phyloP scores from a whole-genome alignment of 164 flowering plant species.

The Cinnamomum micranthum region DNA sequence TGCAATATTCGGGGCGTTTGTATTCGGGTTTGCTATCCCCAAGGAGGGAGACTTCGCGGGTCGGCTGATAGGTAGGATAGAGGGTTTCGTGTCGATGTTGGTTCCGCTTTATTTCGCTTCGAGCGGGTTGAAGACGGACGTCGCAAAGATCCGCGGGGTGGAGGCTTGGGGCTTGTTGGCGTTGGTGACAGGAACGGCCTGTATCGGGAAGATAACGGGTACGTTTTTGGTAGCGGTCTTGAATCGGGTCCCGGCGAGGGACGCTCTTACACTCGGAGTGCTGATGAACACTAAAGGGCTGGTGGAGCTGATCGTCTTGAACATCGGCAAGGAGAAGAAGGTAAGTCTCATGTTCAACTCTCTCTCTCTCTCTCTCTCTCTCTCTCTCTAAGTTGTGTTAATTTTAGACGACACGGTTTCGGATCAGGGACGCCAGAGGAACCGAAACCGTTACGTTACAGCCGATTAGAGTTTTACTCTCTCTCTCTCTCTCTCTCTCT shows the following conservation, averaged over 20 bases:
- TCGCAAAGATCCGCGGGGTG: not conserved
- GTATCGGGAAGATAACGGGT: conserved; percentile 26
- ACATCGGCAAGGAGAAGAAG: conserved; percentile 23
- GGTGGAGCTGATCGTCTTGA: conserved; percentile 38
- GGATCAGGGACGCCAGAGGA: too few species aligned
- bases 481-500: too few species aligned
- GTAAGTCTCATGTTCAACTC: not conserved
- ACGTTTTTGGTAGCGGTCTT: conserved; percentile 23
- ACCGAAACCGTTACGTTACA: too few species aligned
- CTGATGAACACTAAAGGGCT: conserved; percentile 63
- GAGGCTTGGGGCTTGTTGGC: not conserved
- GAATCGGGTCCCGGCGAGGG: conserved; percentile 25
- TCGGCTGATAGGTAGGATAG: conserved; percentile 32
- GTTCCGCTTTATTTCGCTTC: conserved; percentile 38
- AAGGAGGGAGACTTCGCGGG: conserved; percentile 36
- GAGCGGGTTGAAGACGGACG: conserved; percentile 29
- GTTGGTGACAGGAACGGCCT: conserved; percentile 12
- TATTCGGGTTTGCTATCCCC: conserved; percentile 48
- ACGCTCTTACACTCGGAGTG: conserved; percentile 37
- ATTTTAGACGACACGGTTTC: too few species aligned
- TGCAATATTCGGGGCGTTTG: conserved; percentile 45
- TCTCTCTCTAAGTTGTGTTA: too few species aligned
- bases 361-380: too few species aligned
- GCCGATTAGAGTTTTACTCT: too few species aligned
- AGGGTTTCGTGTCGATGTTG: conserved; percentile 42